phyloP scores from a whole-genome alignment of 2,329 filamentous ascomycete species.

The Monosporascus cannonballus region DNA sequence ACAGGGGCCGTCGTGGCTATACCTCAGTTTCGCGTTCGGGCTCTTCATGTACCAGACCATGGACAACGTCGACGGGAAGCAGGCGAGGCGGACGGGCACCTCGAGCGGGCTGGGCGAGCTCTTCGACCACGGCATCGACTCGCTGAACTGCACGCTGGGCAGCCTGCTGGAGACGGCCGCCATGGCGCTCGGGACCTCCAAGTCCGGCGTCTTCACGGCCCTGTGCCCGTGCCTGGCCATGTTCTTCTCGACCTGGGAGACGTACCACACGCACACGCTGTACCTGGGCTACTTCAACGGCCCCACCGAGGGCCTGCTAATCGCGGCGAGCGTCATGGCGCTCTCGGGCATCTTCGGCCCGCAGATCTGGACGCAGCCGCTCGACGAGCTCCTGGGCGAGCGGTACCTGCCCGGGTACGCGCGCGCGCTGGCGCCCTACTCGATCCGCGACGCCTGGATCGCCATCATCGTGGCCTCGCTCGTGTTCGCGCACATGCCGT shows the following conservation, averaged over 20 bases:
- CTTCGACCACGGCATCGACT: conserved; percentile 98
- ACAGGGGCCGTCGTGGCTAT: conserved; percentile 83
- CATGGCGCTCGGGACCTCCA: conserved; percentile 82
- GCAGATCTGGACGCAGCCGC: conserved; percentile 73
- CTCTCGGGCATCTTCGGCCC: conserved; percentile 84
- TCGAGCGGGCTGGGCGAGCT: conserved; percentile 93
- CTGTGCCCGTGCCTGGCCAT: conserved; percentile 89
- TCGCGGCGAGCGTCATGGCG: conserved; percentile 82
- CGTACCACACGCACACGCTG: conserved; percentile 94
- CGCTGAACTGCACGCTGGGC: conserved; percentile 90
- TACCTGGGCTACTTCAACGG: conserved; percentile 97
- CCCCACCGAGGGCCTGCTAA: conserved; percentile 88
- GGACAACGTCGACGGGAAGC: conserved; percentile 98
- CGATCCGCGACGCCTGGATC: conserved; percentile 86
- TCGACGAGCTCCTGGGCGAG: conserved; percentile 63
- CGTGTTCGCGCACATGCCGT: conserved; percentile 71
- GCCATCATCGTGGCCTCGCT: conserved; percentile 61
- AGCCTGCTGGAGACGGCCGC: conserved; percentile 87
- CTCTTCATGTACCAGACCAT: conserved; percentile 99
- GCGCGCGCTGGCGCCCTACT: conserved; percentile 60
- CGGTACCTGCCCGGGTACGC: conserved; percentile 46
- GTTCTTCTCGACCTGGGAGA: conserved; percentile 99
- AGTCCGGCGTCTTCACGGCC: conserved; percentile 83
- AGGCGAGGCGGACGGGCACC: conserved; percentile 88
- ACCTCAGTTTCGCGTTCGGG: conserved; percentile 91